Evolutionary conservation across 169 alveolate genomes (phyloP), one percentile per base, ranked within the genome.

Genomic region (Babesia bovis): DNA sequence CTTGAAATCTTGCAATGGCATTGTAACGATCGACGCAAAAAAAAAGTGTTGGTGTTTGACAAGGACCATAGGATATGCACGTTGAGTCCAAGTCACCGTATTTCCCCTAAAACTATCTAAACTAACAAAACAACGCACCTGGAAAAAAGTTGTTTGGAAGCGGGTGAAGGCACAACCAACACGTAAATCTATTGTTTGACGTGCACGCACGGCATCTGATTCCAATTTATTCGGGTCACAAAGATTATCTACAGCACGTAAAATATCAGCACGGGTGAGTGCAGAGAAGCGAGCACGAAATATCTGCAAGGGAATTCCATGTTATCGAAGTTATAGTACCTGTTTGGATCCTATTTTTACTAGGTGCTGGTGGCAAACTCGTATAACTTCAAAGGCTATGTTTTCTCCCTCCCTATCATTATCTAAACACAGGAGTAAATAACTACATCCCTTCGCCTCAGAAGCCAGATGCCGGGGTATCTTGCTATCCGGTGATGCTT

Each of bases 361-460:
- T 60, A 63, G 26, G 72, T 65, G 83, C 38, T 36, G 59, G 42
- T 36, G 36, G 53, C 81, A 94, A 53, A 78, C 79, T 68, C 90
- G 86, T 36, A 94, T 93, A 0, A 96, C 99, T 84, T 98, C 99
- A 82, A 94, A 98, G 87, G 99, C 97, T 25, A 98, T 98, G 85
- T 96, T 97, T 79, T 98, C 99, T 19, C 99, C 99, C 84, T 98
- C 99, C 70, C 99, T 91, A 85, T 98, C 99, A 74, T 99, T 96
- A 86, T 98, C 99, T 23, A 98, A 92, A 99, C 99, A 97, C 44
- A 98, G 93, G 30, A 97, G 94, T 69, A 98, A 71, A 74, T 91
- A 91, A 71, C 87, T 89, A 74, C 97, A 90, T 35, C 96, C 95
- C 60, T 72, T 87, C 7, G 98, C 92, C 75, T 91, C 94, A 44